Evolutionary conservation across 2,329 filamentous ascomycete species (phyloP), one percentile per base, ranked within the genome.

Genomic region (Stemphylium lycopersici): DNA sequence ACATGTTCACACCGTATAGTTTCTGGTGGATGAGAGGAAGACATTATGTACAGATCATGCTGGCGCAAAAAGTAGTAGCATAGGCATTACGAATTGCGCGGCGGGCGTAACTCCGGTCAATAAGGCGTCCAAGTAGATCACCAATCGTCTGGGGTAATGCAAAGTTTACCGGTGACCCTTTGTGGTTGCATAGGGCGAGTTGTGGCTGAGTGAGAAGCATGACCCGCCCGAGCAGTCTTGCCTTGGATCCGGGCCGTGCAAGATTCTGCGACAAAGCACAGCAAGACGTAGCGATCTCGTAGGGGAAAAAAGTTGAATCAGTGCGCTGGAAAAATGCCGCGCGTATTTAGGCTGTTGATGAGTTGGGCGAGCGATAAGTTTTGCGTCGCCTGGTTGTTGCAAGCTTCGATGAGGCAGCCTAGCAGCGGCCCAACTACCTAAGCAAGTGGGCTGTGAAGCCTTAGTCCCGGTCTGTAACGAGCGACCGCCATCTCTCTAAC

Each of bases 1-100:
- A 55, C 56, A 79, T 65, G 46, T 70, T 70, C 64, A 76, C 72
- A 75, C 77, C 76, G 56, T 58, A 52, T 38, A 37, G 50, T 54
- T 44, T 32, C 52, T 33, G 22, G 40, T 31, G 29, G 57, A 48
- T 37, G 43, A 31, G 29, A 56, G 47, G 46, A 48, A 43, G 49
- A 56, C 58, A 39, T 46, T 40, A 50, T 40, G 37, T 48, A 33
- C 45, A 34, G 41, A 15, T 31, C 36, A 50, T 55, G 6, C 33
- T 43, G 49, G 52, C 49, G 48, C 45, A 47, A 43, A 49, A 40
- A 48, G 33, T 7, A 45, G 26, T 32, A 22, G 46, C 33, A 43
- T 24, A 33, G 34, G 47, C 31, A 54, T 52, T 55, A 47, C 43
- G 40, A 37, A 41, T 24, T 52, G 54, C 43, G 41, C 42, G 33